Evolutionary conservation across 163 green algal species (phyloP).

Genomic region (Scenedesmus sp.): DNA sequence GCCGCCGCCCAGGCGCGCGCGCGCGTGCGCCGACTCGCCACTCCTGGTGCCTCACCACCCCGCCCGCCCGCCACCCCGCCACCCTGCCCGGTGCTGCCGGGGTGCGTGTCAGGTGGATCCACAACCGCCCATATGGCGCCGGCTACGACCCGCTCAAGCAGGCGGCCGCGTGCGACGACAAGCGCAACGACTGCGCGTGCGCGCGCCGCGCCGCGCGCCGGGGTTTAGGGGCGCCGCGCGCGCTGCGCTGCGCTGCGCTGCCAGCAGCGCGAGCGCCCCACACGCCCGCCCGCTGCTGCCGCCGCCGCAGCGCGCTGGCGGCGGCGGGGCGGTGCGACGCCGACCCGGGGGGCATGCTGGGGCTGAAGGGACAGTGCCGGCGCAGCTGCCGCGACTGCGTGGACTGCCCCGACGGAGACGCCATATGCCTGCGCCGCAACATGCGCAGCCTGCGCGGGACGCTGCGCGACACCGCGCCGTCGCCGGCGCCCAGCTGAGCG

Average conservation of each 20-base stretch:
- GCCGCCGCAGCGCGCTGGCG: background rate
- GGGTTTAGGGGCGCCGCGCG: background rate
- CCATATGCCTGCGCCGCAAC: conserved; percentile 46
- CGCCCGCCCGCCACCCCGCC: too few relatives aligned
- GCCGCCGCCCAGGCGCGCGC: too few relatives aligned
- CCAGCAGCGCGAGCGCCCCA: too few relatives aligned
- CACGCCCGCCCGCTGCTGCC: background rate
- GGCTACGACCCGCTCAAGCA: conserved; percentile 37
- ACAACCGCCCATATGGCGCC: conserved; percentile 44
- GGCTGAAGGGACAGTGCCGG: conserved; percentile 32
- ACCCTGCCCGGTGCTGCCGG: too few relatives aligned
- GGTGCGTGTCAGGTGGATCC: conserved; percentile 11
- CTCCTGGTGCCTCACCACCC: too few relatives aligned
- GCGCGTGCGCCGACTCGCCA: too few relatives aligned
- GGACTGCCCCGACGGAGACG: conserved; percentile 23
- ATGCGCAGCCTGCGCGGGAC: conserved; percentile 41
- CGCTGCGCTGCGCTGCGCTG: background rate
- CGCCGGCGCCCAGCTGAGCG: too few relatives aligned
- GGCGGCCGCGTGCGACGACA: conserved; percentile 30
- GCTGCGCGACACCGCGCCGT: too few relatives aligned
- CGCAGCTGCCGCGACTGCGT: conserved; percentile 34
- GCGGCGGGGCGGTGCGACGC: conserved; percentile 38
- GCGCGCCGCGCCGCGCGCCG: background rate
- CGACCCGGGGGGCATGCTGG: conserved; percentile 25
- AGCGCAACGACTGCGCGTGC: conserved; percentile 8